phyloP scores from a whole-genome alignment of 1,139 yeast species.

The Geotrichum phurueaensis region DNA sequence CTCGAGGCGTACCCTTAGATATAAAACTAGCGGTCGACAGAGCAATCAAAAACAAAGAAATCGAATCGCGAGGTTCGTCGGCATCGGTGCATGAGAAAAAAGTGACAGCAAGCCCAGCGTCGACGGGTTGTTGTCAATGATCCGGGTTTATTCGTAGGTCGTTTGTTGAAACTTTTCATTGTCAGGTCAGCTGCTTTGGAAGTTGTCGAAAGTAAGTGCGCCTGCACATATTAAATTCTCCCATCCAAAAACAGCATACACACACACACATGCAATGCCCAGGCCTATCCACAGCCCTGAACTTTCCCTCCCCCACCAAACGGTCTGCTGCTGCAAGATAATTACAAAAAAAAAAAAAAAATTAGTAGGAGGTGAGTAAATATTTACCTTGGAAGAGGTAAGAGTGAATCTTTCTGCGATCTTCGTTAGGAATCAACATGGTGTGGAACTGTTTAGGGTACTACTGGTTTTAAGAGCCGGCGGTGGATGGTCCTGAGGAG shows the following conservation, averaged over 20 bases:
- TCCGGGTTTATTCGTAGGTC: too few relatives aligned
- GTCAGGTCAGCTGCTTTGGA: neutral
- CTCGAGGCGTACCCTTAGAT: too few relatives aligned
- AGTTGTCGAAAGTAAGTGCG: neutral
- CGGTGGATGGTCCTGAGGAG: neutral
- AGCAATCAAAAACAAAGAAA: too few relatives aligned
- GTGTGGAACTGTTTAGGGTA: neutral
- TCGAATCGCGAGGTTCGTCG: too few relatives aligned
- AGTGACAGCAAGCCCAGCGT: too few relatives aligned
- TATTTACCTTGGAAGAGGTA: conserved; percentile 96
- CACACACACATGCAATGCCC: neutral
- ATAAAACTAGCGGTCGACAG: too few relatives aligned
- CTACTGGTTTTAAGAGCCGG: neutral
- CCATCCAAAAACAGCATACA: neutral
- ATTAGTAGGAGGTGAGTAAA: neutral
- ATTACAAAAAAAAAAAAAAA: neutral
- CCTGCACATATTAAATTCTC: neutral
- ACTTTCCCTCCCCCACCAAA: neutral
- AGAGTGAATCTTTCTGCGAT: conserved; percentile 98
- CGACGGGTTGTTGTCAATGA: too few relatives aligned
- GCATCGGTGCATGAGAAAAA: too few relatives aligned
- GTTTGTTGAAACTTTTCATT: neutral
- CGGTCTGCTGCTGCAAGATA: neutral
- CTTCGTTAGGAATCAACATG: conserved; percentile 99
- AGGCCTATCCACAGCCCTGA: neutral